Base-by-base conservation (phyloP, 805 yeast genomes). In the Schwanniomyces polymorphus region DNA sequence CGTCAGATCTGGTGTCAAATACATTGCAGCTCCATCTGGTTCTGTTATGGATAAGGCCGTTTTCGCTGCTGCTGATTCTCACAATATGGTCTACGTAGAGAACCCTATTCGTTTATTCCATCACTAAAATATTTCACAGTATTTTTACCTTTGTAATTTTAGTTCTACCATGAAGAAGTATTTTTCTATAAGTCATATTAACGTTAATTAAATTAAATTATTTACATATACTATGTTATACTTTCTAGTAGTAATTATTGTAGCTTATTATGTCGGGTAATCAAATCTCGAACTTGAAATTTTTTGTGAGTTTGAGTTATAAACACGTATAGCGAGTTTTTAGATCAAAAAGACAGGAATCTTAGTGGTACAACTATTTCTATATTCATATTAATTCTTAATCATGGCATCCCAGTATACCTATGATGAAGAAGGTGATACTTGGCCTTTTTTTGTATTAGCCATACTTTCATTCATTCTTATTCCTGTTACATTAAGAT, bases 81-180 rank as follows among this genome's bases (percentile, higher is more conserved):
- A 84, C 64, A 87, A 82, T 61, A 78, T 94, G 54, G 97, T 91
- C 55, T 94, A 91, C 67, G 96, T 91, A 55, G 98, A 94, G 76
- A 94, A 92, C 77, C 94, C 96, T 67, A 91, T 92, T 67, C 88
- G 99, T 68, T 76, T 94, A 72, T 94, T 94, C 96, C 99, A 94
- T 71, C 99, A 94, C 74, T 94, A 78, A 69, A 31, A 9, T 23
- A 27, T 35, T 33, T 31, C 25, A 26, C 28, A 25, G 23, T 38
- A 14, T 38, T 14, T 38, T 38, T 14, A 9, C 21, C 31, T 38
- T 25, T 38, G 41, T 38, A 38, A 38, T 38, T 38, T 38, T 38
- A 38, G 41, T 38, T 38, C 41, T 38, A 25, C 26, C 26, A 18
- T 37, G 39, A 37, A 37, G 14, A n/a, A 23, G n/a, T 21, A 21